Base-by-base conservation (phyloP, 2,329 filamentous ascomycete species). In the Simplicillium sp. region DNA sequence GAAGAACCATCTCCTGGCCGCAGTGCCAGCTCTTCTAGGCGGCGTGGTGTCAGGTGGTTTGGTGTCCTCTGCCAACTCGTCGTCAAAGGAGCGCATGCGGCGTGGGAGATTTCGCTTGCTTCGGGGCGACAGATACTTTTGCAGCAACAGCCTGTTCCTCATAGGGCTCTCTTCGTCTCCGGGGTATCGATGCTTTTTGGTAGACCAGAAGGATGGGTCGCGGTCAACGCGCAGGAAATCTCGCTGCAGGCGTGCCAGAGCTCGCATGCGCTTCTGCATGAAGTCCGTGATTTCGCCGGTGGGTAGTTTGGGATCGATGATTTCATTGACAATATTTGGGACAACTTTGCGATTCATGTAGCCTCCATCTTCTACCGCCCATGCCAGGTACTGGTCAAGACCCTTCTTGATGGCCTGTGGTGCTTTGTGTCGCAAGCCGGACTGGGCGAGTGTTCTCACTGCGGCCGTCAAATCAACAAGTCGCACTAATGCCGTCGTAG, bases 361-460 rank as follows among this genome's bases (percentile, higher is more conserved):
- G 17, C 54, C 55, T 14, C 61, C 65, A 29, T 68, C 65, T 12
- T 58, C 53, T n/a, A 61, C 59, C 1, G 65, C 62, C 65, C 65
- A 68, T 15, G 46, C 52, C n/a, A 64, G 38, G 38, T 61, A 66
- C 31, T 49, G 50, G 18, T 57, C 54, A 2, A 68, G 42, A 12
- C 56, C 53, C 36, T 51, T 58, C 36, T 59, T 59, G 38, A 68
- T 59, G 18, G 59, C 48, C 0, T 31, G 36, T 0, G 61, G 48
- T 4, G 57, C 55, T 36, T 58, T 63, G 9, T 48, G 44, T 11
- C 53, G 50, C 12, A 57, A 49, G n/a, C 56, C 57, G 2, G 58
- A 56, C 39, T 68, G 64, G n/a, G 58, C 44, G 5, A 50, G 46
- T 4, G 55, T 56, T 14, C 61, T 56, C 4, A 65, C 54, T 7